Conservation (phyloP, 139 green algal species). For the Penium margaritaceum region DNA sequence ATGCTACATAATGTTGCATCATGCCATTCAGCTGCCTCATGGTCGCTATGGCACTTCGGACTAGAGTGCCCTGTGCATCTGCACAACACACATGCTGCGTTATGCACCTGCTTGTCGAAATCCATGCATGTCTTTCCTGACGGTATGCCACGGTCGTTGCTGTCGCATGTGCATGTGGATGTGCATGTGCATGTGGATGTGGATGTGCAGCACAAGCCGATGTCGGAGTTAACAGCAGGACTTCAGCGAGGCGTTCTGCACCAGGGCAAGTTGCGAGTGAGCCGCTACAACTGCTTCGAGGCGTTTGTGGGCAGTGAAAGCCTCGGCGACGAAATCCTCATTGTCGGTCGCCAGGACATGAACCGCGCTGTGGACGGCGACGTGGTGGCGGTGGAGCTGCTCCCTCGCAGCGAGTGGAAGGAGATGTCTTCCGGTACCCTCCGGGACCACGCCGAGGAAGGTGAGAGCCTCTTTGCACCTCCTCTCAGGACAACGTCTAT, state of each 20-base stretch:
- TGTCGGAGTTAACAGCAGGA: slow-evolving; percentile 63
- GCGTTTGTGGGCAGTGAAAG: slow-evolving; percentile 33
- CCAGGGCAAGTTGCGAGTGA: slow-evolving; percentile 57
- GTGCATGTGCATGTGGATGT: slow-evolving; percentile 13
- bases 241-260: slow-evolving; percentile 73
- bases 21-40: too few relatives aligned
- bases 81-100: too few relatives aligned
- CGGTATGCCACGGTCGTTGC: too few relatives aligned
- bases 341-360: slow-evolving; percentile 38
- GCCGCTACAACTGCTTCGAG: slow-evolving; percentile 45
- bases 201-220: slow-evolving; percentile 65
- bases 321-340: slow-evolving; percentile 41
- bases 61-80: too few relatives aligned
- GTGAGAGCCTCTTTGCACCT: too few relatives aligned
- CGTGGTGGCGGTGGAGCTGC: slow-evolving; percentile 51
- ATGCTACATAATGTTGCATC: too few relatives aligned
- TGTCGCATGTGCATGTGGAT: too few relatives aligned
- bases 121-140: too few relatives aligned
- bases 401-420: slow-evolving; percentile 68
- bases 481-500: too few relatives aligned
- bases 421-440: not conserved
- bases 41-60: too few relatives aligned
- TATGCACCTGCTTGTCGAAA: too few relatives aligned
- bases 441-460: too few relatives aligned
- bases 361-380: slow-evolving; percentile 56